Evolutionary conservation across 1,139 yeast species (phyloP).

Genomic region (Arxiozyma heterogenica): DNA sequence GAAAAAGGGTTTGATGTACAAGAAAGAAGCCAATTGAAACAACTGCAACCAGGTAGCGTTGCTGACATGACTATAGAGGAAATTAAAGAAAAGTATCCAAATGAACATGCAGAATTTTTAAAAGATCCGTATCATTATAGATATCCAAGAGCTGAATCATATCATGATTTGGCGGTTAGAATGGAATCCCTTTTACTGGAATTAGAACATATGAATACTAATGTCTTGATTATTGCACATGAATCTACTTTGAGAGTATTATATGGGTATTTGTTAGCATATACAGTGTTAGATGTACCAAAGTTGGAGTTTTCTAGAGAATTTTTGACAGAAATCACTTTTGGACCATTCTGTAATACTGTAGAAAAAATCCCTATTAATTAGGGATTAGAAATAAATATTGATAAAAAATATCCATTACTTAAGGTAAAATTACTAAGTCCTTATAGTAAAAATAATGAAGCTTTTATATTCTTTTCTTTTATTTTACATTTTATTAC

Average conservation of each 20-base stretch:
- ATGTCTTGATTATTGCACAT: constrained; percentile 83
- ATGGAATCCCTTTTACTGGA: constrained; percentile 89
- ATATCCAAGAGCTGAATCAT: constrained; percentile 86
- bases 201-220: constrained; percentile 86
- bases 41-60: constrained; percentile 83
- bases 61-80: constrained; percentile 59
- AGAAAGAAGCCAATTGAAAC: constrained; percentile 76
- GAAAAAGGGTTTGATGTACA: constrained; percentile 51
- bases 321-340: constrained; percentile 73
- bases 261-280: constrained; percentile 91
- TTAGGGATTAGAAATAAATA: background rate
- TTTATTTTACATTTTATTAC: too few relatives aligned
- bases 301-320: constrained; percentile 63
- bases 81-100: constrained; percentile 51
- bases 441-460: background rate
- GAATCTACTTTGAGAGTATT: constrained; percentile 81
- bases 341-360: constrained; percentile 11
- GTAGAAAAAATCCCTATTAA: constrained; percentile 10
- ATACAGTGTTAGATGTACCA: constrained; percentile 81
- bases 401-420: background rate
- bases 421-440: too few relatives aligned
- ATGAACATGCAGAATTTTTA: constrained; percentile 55
- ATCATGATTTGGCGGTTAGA: constrained; percentile 90
- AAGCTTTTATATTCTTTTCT: background rate
- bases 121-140: constrained; percentile 89